Conservation (phyloP, 352 stramenopile genomes). For the Thalassiosira ordinaria region DNA sequence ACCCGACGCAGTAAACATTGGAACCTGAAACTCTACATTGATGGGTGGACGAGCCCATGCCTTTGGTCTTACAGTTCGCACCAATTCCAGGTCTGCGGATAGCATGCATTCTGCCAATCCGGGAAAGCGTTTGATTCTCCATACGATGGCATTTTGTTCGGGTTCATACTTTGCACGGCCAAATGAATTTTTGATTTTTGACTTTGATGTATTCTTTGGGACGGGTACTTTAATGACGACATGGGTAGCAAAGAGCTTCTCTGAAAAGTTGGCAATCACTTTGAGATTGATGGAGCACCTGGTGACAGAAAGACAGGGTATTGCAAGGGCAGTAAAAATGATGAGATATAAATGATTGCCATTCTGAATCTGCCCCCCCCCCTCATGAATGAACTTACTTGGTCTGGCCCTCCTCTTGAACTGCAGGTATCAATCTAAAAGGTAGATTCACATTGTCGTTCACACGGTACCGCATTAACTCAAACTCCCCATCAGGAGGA, state of each 20-base stretch:
- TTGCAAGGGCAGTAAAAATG: too few species aligned
- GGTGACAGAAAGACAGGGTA: conserved; percentile 1
- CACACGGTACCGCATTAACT: conserved; percentile 97
- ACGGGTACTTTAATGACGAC: conserved; percentile 95
- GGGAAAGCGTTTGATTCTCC: conserved; percentile 96
- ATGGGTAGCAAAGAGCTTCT: conserved; percentile 95
- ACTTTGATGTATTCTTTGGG: conserved; percentile 95
- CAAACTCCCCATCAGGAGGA: conserved; percentile 97
- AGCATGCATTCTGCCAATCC: conserved; percentile 95
- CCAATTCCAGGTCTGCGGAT: conserved; percentile 95
- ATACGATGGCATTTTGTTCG: conserved; percentile 97
- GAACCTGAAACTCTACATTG: conserved; percentile 97
- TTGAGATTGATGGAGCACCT: conserved; percentile 90
- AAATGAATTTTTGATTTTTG: conserved; percentile 94
- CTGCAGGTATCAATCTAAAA: conserved; percentile 97
- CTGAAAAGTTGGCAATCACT: conserved; percentile 93
- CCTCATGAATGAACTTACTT: conserved; percentile 58
- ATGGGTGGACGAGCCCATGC: conserved; percentile 96
- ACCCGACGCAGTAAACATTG: conserved; percentile 97
- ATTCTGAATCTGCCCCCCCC: background rate
- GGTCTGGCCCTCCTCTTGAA: conserved; percentile 91
- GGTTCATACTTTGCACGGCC: conserved; percentile 97
- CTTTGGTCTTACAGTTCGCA: conserved; percentile 96
- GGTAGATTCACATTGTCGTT: conserved; percentile 97
- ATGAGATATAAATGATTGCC: too few species aligned